Evolutionary conservation across 2,329 filamentous ascomycete genomes (phyloP).

Genomic region (Fusarium brachygibbosum): DNA sequence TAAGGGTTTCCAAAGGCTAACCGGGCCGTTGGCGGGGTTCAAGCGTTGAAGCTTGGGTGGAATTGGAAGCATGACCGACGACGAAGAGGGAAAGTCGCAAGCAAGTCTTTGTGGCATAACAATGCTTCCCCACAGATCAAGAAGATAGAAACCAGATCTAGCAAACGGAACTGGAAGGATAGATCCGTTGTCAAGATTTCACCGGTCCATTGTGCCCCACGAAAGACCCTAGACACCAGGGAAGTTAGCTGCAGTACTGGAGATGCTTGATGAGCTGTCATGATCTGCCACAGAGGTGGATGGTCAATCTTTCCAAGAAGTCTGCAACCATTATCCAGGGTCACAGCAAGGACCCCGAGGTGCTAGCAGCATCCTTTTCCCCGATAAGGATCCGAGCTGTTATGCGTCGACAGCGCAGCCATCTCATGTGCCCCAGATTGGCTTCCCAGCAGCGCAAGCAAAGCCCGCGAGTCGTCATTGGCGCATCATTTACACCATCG

Average conservation of each 20-base stretch:
- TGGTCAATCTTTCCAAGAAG: constrained; percentile 25
- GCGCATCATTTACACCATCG: constrained; percentile 31
- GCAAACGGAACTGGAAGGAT: constrained; percentile 29
- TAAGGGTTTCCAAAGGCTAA: constrained; percentile 26
- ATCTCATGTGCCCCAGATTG: constrained; percentile 43
- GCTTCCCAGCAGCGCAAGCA: constrained; percentile 24
- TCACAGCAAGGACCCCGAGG: constrained; percentile 32
- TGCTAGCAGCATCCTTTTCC: constrained; percentile 31
- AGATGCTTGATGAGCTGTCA: constrained; percentile 45
- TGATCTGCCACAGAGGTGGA: constrained; percentile 23
- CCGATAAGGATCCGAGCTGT: constrained; percentile 29
- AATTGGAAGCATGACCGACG: constrained; percentile 43
- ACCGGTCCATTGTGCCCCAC: constrained; percentile 29
- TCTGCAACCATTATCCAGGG: constrained; percentile 29
- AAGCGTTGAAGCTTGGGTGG: constrained; percentile 23
- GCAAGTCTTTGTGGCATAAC: constrained; percentile 22
- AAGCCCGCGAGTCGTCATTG: constrained; percentile 39
- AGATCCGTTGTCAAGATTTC: constrained; percentile 18
- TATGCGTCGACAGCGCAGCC: constrained; percentile 31
- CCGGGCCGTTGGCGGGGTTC: constrained; percentile 46
- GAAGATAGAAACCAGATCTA: constrained; percentile 23
- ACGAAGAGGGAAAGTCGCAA: constrained; percentile 38
- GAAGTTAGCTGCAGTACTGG: constrained; percentile 39
- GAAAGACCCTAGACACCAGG: constrained; percentile 33
- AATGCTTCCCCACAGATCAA: constrained; percentile 14